Conservation (phyloP, 768 basidiomycete genomes). For the Tephrocybe sp. region DNA sequence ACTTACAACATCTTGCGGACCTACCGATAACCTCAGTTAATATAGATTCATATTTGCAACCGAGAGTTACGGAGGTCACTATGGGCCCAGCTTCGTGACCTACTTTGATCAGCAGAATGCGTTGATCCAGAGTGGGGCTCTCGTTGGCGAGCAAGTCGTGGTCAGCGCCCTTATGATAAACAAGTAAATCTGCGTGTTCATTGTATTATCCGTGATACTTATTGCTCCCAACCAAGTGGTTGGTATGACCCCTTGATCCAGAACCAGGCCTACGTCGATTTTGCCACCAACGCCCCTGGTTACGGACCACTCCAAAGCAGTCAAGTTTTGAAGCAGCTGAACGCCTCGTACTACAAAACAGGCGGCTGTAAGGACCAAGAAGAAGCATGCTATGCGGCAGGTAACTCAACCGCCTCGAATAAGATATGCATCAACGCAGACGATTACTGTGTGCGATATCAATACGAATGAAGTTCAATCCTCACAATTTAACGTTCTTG, state of each 20-base stretch:
- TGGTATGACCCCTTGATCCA: constrained; percentile 70
- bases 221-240: constrained; percentile 42
- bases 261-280: constrained; percentile 58
- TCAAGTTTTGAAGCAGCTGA: constrained; percentile 44
- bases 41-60: constrained; percentile 65
- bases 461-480: neutral
- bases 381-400: constrained; percentile 56
- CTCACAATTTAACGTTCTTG: neutral
- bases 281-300: constrained; percentile 62
- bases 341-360: constrained; percentile 43
- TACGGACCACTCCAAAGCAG: constrained; percentile 62
- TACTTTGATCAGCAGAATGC: constrained; percentile 66
- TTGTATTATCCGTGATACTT: neutral
- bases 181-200: constrained; percentile 37
- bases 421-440: constrained; percentile 51
- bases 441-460: constrained; percentile 50
- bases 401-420: constrained; percentile 43
- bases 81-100: constrained; percentile 62
- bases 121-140: constrained; percentile 40
- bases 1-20: neutral
- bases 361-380: constrained; percentile 58
- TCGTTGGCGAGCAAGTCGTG: constrained; percentile 49
- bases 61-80: constrained; percentile 71
- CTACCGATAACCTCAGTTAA: neutral
- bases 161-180: constrained; percentile 68